Conservation (phyloP, 2,329 filamentous ascomycete species). For the Sclerotiophoma versabilis region DNA sequence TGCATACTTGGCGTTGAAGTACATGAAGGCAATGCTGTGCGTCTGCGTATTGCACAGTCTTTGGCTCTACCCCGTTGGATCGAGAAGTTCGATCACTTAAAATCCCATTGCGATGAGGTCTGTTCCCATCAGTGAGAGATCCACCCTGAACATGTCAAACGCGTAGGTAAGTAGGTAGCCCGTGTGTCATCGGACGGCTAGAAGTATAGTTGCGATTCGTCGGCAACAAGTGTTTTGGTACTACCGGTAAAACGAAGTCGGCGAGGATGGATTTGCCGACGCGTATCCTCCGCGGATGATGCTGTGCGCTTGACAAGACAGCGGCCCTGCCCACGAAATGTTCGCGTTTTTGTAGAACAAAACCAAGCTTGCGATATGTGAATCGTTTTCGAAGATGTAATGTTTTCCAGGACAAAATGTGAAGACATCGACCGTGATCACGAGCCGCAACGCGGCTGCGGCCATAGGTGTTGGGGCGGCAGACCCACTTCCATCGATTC, state of each 20-base stretch:
- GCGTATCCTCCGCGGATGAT: neutral
- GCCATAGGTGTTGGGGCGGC: neutral
- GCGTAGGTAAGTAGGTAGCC: neutral
- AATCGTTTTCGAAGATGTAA: neutral
- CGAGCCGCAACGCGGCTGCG: neutral
- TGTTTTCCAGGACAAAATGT: neutral
- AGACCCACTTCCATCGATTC: constrained; percentile 1
- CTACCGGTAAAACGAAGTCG: constrained; percentile 1
- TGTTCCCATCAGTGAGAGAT: neutral
- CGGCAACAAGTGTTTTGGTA: constrained; percentile 7
- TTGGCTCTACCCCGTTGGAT: too few relatives aligned
- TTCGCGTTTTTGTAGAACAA: neutral
- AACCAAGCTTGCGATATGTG: neutral
- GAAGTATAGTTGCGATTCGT: constrained; percentile 9
- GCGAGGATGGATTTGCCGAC: constrained; percentile 8
- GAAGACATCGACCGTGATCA: neutral
- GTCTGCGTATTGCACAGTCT: neutral
- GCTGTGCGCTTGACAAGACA: neutral
- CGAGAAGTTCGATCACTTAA: too few relatives aligned
- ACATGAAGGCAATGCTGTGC: neutral
- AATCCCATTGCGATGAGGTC: neutral
- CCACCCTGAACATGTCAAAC: neutral
- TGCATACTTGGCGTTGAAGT: neutral
- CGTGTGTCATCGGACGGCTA: constrained; percentile 4
- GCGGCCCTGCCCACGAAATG: neutral